Base-by-base conservation (phyloP, 2,329 filamentous ascomycete species). In the Aspergillus viridinutans region DNA sequence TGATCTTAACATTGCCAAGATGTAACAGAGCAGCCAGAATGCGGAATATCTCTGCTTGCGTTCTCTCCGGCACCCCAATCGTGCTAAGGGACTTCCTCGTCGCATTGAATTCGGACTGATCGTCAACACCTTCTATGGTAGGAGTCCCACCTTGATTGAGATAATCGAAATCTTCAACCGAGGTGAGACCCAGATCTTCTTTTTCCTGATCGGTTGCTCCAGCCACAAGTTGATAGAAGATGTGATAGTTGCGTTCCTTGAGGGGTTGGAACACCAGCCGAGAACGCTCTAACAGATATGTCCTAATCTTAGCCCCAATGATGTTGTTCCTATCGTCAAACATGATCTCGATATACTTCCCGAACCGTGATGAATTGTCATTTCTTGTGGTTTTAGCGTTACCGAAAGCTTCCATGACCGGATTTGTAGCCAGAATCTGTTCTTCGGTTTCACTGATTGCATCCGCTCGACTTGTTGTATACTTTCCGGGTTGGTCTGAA, bases 301-400 rank as follows among this genome's bases (percentile, higher is more conserved):
- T 97, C 67, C 94, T 85, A 71, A 99, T 99, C 80, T 95, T 95
- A 56, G 94, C 94, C 65, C 94, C 94, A 70, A 97, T 97, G 68
- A 99, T 99, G 73, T 95, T 94, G 61, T 91, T 96, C 69, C 88
- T 85, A 61, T 90, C 85, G 78, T 97, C 92, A 75, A 99, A 99
- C 91, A 97, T 93, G 73, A 99, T 99, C 79, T 99, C 94, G 68
- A 99, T 97, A 76, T 99, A 99, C 82, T 99, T 99, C 74, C 94
- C 94, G 76, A 99, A 99, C 70, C 94, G 86, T 45, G 94, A 99
- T 48, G 94, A 99, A 78, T 99, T 99, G 78, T 99, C 94, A 79
- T 99, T 99, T 74, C 94, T 85, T 10, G 94, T 99, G n/a, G 94
- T 99, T 80, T 99, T 99, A 54, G 94, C 94, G 80, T 99, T 99